Conservation (phyloP, 345 rosid genomes). For the Eucalyptus cloeziana region DNA sequence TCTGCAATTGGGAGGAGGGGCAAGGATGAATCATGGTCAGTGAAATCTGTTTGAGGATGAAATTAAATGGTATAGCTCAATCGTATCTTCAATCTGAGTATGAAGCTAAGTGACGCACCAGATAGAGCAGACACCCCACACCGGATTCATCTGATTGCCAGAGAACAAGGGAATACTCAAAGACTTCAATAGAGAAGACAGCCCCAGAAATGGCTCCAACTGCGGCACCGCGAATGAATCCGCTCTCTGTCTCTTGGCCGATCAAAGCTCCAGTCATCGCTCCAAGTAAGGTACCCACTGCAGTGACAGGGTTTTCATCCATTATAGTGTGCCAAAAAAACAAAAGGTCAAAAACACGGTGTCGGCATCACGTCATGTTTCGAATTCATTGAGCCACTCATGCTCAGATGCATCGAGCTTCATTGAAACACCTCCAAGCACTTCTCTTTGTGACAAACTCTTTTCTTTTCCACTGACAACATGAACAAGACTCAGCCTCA, state of each 20-base stretch:
- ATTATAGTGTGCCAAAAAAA: too few species aligned
- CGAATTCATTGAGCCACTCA: neutral
- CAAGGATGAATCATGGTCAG: neutral
- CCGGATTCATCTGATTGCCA: constrained; percentile 97
- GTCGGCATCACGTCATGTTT: neutral
- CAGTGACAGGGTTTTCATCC: neutral
- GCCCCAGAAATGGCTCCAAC: constrained; percentile 99
- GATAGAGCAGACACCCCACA: constrained; percentile 77
- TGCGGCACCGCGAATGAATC: constrained; percentile 93
- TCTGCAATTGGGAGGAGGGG: constrained; percentile 25
- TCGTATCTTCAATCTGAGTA: neutral
- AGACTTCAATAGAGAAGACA: constrained; percentile 96
- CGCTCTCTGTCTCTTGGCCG: constrained; percentile 99
- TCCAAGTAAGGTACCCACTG: constrained; percentile 96
- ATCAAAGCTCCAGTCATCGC: constrained; percentile 98
- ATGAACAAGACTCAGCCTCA: neutral
- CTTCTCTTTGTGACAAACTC: neutral
- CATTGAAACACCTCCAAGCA: neutral
- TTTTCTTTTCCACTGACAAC: neutral
- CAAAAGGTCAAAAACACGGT: neutral
- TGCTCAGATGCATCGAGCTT: neutral
- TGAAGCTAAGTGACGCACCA: constrained; percentile 41
- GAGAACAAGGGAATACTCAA: constrained; percentile 88
- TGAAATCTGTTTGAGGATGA: neutral
- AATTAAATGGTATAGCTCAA: neutral